These are phyloP conservation scores for Claviceps maximensis DNA, from an alignment of 2,329 filamentous ascomycete genomes.

Conservation along the genomic window DNA sequence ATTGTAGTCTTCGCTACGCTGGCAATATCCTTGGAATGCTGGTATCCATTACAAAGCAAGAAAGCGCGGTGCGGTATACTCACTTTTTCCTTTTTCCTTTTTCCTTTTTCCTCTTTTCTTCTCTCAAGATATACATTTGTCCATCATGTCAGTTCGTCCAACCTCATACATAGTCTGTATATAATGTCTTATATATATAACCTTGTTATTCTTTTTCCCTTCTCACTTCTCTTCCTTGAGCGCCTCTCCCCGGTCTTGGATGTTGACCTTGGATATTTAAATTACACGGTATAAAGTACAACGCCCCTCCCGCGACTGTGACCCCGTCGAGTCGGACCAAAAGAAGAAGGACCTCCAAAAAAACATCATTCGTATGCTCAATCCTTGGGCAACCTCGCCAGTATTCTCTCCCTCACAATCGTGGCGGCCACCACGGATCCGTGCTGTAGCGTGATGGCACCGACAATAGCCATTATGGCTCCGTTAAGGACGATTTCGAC, in stretches of 20 bases:
- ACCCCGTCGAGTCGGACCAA: background rate
- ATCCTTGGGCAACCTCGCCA: constrained; percentile 26
- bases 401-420: constrained; percentile 63
- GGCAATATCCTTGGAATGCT: background rate
- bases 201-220: background rate
- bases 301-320: background rate
- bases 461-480: constrained; percentile 72
- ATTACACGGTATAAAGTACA: background rate
- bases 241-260: background rate
- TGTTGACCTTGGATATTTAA: background rate
- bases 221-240: too few relatives aligned
- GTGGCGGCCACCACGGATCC: constrained; percentile 66
- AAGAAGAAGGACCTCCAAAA: background rate
- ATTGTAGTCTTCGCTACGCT: too few relatives aligned
- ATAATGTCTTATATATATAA: too few relatives aligned
- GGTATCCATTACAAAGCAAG: background rate
- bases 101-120: too few relatives aligned
- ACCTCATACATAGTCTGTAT: background rate
- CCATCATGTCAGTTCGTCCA: background rate
- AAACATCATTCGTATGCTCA: background rate
- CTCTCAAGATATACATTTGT: background rate
- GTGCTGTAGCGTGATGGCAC: constrained; percentile 77
- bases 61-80: background rate
- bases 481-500: constrained; percentile 61
- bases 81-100: background rate